Percentiles rank a stretch among this genome's conserved stretches.
Conservation (phyloP, 352 stramenopile species). For the Phytophthora syringae region DNA sequence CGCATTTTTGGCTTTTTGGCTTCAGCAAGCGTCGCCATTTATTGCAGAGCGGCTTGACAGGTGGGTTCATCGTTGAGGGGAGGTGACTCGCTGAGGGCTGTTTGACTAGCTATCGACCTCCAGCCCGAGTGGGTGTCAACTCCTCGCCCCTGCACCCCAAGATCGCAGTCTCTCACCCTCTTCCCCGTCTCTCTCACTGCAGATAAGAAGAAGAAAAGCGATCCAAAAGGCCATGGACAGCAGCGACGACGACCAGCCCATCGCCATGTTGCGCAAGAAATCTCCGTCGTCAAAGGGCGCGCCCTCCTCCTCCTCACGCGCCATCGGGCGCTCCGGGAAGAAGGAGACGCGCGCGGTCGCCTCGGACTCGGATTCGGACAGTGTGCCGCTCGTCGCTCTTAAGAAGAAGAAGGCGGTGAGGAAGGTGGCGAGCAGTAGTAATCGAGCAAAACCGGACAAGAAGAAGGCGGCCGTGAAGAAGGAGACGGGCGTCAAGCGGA, state of each 20-base stretch:
- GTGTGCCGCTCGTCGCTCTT: slow-evolving; percentile 79
- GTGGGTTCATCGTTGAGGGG: slow-evolving; percentile 28
- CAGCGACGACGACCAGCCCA: slow-evolving; percentile 82
- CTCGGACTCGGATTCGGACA: slow-evolving; percentile 69
- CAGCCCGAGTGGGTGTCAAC: neutral
- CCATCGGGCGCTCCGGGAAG: slow-evolving; percentile 32
- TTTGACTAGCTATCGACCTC: neutral
- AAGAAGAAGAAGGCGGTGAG: slow-evolving; percentile 77
- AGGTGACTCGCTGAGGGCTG: neutral
- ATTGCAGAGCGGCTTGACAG: slow-evolving; percentile 17
- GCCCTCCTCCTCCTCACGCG: slow-evolving; percentile 15
- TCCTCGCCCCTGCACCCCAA: neutral
- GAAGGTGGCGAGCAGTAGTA: slow-evolving; percentile 20
- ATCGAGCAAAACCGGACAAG: slow-evolving; percentile 22
- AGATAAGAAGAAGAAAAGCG: neutral
- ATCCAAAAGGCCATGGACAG: slow-evolving; percentile 56
- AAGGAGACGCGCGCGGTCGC: slow-evolving; percentile 42
- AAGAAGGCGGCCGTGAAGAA: slow-evolving; percentile 54
- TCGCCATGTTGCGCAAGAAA: slow-evolving; percentile 74
- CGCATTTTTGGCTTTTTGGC: slow-evolving; percentile 1
- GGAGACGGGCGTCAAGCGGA: slow-evolving; percentile 66
- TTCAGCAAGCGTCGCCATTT: slow-evolving; percentile 17
- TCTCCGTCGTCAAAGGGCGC: slow-evolving; percentile 16
- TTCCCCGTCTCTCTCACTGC: neutral
- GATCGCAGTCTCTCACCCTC: slow-evolving; percentile 12